Percentiles rank a stretch among this genome's conserved stretches.
These are phyloP conservation scores for Lavandula angustifolia DNA, from an alignment of 257 asterid genomes.

Conservation along the genomic window DNA sequence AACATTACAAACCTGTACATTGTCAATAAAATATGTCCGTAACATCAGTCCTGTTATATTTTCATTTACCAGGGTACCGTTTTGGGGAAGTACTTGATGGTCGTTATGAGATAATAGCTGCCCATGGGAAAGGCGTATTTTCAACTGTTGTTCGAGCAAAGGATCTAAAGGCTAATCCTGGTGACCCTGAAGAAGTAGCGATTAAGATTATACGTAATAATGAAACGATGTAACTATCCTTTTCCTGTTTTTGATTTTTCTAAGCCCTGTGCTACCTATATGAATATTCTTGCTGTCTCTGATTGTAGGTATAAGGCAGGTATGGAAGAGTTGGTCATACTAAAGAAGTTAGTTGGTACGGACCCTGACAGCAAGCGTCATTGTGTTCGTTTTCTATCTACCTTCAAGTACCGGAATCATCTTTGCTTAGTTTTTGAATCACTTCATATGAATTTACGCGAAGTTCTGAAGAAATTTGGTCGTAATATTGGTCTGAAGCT, in stretches of 20 bases:
- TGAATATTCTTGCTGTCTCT: background rate
- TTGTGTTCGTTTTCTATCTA: slow-evolving; percentile 91
- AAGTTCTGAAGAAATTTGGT: slow-evolving; percentile 95
- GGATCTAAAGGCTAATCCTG: slow-evolving; percentile 80
- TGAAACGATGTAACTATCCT: slow-evolving; percentile 64
- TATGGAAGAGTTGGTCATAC: slow-evolving; percentile 87
- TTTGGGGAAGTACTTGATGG: slow-evolving; percentile 93
- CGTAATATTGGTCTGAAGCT: slow-evolving; percentile 98
- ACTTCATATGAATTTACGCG: slow-evolving; percentile 99
- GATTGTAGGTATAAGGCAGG: slow-evolving; percentile 89
- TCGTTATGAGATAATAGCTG: slow-evolving; percentile 90
- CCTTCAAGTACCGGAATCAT: slow-evolving; percentile 96
- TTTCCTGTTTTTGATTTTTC: slow-evolving; percentile 25
- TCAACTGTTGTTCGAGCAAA: slow-evolving; percentile 95
- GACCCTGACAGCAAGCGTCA: slow-evolving; percentile 97
- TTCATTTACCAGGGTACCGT: slow-evolving; percentile 65
- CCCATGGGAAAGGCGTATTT: slow-evolving; percentile 98
- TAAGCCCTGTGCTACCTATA: background rate
- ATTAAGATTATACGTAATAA: slow-evolving; percentile 90
- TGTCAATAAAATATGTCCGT: background rate
- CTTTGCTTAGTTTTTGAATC: slow-evolving; percentile 99
- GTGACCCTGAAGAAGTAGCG: slow-evolving; percentile 90
- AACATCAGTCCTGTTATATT: slow-evolving; percentile 19
- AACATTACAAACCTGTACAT: slow-evolving; percentile 1
- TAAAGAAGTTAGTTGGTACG: slow-evolving; percentile 90